phyloP scores from a whole-genome alignment of 768 basidiomycete species.

The Austroboletus eburneus region DNA sequence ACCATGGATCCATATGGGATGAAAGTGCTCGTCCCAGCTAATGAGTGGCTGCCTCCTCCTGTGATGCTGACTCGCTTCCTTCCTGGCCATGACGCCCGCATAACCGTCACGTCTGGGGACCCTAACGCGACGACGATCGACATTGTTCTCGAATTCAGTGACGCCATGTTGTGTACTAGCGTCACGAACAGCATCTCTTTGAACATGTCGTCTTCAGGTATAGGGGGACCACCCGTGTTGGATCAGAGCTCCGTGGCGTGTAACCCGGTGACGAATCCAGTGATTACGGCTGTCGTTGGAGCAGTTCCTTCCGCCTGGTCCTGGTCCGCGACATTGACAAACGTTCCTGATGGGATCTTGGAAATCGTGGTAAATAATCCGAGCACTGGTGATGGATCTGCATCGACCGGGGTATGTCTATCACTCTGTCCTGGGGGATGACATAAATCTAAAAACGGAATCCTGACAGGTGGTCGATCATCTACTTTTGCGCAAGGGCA shows the following conservation, averaged over 20 bases:
- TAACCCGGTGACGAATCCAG: slow-evolving; percentile 42
- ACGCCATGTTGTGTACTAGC: slow-evolving; percentile 66
- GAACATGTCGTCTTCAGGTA: slow-evolving; percentile 65
- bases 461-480: slow-evolving; percentile 59
- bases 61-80: slow-evolving; percentile 75
- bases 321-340: slow-evolving; percentile 70
- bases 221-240: slow-evolving; percentile 54
- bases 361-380: slow-evolving; percentile 65
- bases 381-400: slow-evolving; percentile 35
- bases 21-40: slow-evolving; percentile 71
- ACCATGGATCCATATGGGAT: slow-evolving; percentile 73
- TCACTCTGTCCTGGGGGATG: not conserved
- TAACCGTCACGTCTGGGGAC: slow-evolving; percentile 37
- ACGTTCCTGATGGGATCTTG: slow-evolving; percentile 81
- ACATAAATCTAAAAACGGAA: slow-evolving; percentile 4
- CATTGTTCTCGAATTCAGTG: slow-evolving; percentile 77
- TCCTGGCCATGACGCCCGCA: slow-evolving; percentile 84
- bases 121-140: slow-evolving; percentile 55
- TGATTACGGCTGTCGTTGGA: slow-evolving; percentile 48
- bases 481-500: slow-evolving; percentile 77
- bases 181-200: slow-evolving; percentile 62
- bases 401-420: slow-evolving; percentile 52
- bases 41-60: slow-evolving; percentile 64
- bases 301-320: slow-evolving; percentile 57
- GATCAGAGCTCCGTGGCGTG: slow-evolving; percentile 44